Conservation (phyloP, 1,284 basidiomycete species). For the Moniliophthora roreri region DNA sequence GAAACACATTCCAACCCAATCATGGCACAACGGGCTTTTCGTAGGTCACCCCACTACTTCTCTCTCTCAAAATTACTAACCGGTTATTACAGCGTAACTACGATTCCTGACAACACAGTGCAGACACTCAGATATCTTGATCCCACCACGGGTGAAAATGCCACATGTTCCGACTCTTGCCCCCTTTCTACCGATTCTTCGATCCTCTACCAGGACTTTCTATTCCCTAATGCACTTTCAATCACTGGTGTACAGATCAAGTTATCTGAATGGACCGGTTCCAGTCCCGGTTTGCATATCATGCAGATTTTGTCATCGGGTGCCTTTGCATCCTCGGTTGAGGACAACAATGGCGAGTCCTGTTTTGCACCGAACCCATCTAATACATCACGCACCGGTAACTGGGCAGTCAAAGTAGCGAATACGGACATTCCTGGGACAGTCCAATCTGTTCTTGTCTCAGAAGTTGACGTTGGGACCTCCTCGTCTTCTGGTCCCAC, state of each 20-base stretch:
- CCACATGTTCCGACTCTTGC: constrained; percentile 70
- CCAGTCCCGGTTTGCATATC: constrained; percentile 82
- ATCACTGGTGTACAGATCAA: constrained; percentile 86
- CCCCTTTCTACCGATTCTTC: constrained; percentile 74
- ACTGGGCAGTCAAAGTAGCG: constrained; percentile 66
- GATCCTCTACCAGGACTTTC: constrained; percentile 86
- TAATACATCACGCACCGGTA: constrained; percentile 60
- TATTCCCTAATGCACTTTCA: constrained; percentile 62
- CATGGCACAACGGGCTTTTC: constrained; percentile 86
- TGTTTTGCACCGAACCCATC: constrained; percentile 78
- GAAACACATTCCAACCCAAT: constrained; percentile 83
- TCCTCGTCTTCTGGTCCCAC: constrained; percentile 61
- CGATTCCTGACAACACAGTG: constrained; percentile 86
- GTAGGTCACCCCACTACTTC: constrained; percentile 41
- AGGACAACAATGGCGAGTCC: constrained; percentile 59
- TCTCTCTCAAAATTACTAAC: constrained; percentile 3
- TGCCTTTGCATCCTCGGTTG: constrained; percentile 76
- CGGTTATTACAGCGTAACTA: constrained; percentile 58
- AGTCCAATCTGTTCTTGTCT: constrained; percentile 70
- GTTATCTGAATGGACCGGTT: constrained; percentile 76
- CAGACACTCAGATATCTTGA: constrained; percentile 80
- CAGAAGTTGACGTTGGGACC: constrained; percentile 68
- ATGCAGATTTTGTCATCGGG: constrained; percentile 91
- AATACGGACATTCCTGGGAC: constrained; percentile 81
- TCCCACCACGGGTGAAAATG: constrained; percentile 68